Base-by-base conservation (phyloP, 768 basidiomycete genomes). In the Mrakia hoshinonis region DNA sequence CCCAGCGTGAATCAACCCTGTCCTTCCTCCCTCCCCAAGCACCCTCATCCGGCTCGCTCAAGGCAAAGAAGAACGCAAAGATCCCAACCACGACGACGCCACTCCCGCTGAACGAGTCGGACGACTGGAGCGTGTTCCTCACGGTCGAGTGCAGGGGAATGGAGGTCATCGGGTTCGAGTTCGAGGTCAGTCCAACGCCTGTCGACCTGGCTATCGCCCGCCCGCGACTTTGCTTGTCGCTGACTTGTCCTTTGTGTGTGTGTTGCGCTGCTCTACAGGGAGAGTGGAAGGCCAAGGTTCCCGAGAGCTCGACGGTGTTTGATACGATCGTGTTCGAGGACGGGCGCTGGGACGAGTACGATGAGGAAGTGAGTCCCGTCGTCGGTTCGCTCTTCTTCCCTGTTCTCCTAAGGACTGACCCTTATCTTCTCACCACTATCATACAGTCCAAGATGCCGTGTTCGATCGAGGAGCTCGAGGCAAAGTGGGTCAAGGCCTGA, bases 321-420 rank as follows among this genome's bases (percentile, higher is more conserved):
- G 67, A 67, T 11, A 13, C 31, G 5, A 54, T 68, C 60, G 71
- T 38, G 11, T 73, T 73, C n/a, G 71, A 73, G 47, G 71, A 73
- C 38, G 71, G 67, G 24, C 54, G 71, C 5, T 73, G 71, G 71
- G 71, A 73, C 52, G 71, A 73, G 61, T 73, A 73, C 60, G 71
- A 73, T 29, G 71, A 73, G 39, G 64, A 67, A 38, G 69, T 70
- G 1, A 63, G 69, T 68, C 34, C 38, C n/a, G 24, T 26, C 15
- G 3, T n/a, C 49, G 7, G 20, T 60, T 38, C 24, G 0, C 20
- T 31, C 55, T 29, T 15, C 22, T 24, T 46, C 22, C 15, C n/a
- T n/a, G 11, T 15, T 12, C 36, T n/a, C 65, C 20, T 29, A 43
- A 39, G 29, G 46, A 38, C n/a, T 26, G 48, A 51, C 31, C 36